These are phyloP conservation scores for Hirsutella rhossiliensis DNA, from an alignment of 2,329 filamentous ascomycete genomes.

Conservation along the genomic window DNA sequence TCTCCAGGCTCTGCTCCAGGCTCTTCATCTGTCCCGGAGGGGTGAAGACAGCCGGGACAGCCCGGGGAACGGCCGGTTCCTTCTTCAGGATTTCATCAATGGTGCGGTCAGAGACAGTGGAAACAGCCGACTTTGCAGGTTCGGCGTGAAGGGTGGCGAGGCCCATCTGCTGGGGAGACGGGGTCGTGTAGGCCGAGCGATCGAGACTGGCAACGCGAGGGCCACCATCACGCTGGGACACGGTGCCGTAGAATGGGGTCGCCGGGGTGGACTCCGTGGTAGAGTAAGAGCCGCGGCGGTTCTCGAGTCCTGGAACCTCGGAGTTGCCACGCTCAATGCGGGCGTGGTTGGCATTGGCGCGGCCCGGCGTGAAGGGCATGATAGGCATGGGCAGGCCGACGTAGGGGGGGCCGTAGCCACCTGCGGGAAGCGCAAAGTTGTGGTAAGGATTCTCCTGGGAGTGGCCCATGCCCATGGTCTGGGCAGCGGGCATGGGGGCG, in stretches of 20 bases:
- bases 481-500: constrained; percentile 20
- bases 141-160: constrained; percentile 26
- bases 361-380: constrained; percentile 42
- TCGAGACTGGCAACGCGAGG: constrained; percentile 47
- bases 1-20: constrained; percentile 87
- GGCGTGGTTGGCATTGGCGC: constrained; percentile 29
- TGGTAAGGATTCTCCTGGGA: constrained; percentile 20
- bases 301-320: constrained; percentile 50
- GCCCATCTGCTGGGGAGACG: constrained; percentile 50
- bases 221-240: constrained; percentile 46
- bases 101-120: constrained; percentile 31
- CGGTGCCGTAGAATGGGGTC: constrained; percentile 50
- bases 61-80: constrained; percentile 73
- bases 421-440: constrained; percentile 17
- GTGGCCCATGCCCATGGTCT: constrained; percentile 22
- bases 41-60: constrained; percentile 81
- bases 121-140: constrained; percentile 27
- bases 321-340: constrained; percentile 34
- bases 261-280: constrained; percentile 55
- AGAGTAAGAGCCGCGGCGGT: constrained; percentile 55
- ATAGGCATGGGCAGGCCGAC: constrained; percentile 24
- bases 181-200: constrained; percentile 53
- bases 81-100: constrained; percentile 57
- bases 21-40: constrained; percentile 79
- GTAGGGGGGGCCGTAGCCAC: constrained; percentile 23